Evolutionary conservation across 2,329 filamentous ascomycete species (phyloP).

Genomic region (Madurella fahalii): DNA sequence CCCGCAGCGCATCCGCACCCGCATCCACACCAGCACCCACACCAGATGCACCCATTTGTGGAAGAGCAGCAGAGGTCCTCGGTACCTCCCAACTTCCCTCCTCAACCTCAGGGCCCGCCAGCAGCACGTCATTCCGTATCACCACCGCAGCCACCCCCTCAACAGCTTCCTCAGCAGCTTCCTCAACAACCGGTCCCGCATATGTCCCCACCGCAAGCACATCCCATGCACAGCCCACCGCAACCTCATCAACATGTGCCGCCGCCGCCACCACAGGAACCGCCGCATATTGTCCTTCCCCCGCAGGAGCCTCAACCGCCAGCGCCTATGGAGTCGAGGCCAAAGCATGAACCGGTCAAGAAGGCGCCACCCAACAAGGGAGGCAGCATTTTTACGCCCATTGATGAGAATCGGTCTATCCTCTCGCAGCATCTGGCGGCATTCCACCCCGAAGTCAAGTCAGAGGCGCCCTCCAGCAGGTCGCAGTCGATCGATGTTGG

Average conservation of each 20-base stretch:
- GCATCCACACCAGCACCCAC: constrained; percentile 32
- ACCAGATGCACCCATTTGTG: constrained; percentile 64
- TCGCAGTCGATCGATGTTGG: constrained; percentile 64
- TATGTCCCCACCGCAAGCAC: constrained; percentile 43
- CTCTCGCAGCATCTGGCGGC: constrained; percentile 76
- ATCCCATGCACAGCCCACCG: constrained; percentile 32
- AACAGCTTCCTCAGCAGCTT: constrained; percentile 44
- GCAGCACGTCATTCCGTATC: constrained; percentile 53
- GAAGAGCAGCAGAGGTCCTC: constrained; percentile 73
- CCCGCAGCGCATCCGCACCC: constrained; percentile 24
- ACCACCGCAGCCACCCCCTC: constrained; percentile 55
- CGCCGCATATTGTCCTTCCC: constrained; percentile 33
- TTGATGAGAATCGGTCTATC: constrained; percentile 87
- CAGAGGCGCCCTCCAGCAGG: constrained; percentile 41
- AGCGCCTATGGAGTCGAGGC: constrained; percentile 48
- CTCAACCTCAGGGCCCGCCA: constrained; percentile 50
- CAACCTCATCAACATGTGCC: constrained; percentile 36
- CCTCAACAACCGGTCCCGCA: constrained; percentile 53
- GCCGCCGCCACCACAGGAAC: constrained; percentile 31
- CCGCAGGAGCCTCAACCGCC: constrained; percentile 50
- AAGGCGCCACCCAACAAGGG: constrained; percentile 72
- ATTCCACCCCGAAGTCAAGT: constrained; percentile 54
- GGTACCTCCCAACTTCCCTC: constrained; percentile 62
- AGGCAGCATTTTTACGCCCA: constrained; percentile 94
- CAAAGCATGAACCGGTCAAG: constrained; percentile 50